These are phyloP conservation scores for Russula brevipes DNA, from an alignment of 768 basidiomycete genomes.

Conservation along the genomic window DNA sequence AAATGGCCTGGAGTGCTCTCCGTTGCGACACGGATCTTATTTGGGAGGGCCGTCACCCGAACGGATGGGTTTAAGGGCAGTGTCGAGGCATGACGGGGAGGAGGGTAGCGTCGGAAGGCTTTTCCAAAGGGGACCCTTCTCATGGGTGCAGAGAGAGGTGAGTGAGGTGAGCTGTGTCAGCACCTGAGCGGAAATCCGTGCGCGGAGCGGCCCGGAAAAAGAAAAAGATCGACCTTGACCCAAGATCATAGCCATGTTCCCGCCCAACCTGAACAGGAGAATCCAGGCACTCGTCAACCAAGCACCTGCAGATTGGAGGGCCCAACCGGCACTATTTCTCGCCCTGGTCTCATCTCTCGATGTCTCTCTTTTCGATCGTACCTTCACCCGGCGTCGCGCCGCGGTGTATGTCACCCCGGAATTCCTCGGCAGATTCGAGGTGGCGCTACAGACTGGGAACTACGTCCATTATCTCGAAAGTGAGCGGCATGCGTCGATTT, in stretches of 20 bases:
- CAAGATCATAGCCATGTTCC: background rate
- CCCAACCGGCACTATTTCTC: background rate
- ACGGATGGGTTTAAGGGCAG: conserved; percentile 34
- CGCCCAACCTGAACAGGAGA: background rate
- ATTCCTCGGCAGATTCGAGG: background rate
- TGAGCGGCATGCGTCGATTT: background rate
- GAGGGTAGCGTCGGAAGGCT: conserved; percentile 15
- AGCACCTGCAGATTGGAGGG: background rate
- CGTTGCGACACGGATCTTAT: conserved; percentile 88
- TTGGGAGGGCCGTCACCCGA: conserved; percentile 80
- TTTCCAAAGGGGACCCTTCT: conserved; percentile 15
- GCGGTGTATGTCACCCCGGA: background rate
- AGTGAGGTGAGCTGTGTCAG: background rate
- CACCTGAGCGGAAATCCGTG: no score
- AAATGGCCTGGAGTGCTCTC: conserved; percentile 91
- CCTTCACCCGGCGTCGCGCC: background rate
- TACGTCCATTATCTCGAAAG: conserved; percentile 1
- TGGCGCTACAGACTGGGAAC: background rate
- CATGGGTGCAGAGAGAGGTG: conserved; percentile 5
- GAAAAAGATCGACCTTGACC: background rate
- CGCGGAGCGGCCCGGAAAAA: background rate
- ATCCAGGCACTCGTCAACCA: background rate
- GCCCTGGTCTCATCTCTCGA: background rate
- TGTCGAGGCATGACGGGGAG: conserved; percentile 18
- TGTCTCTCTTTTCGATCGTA: conserved; percentile 1